A percentile compares a stretch with the other conserved stretches of the same genome.
Conservation (phyloP, 495 filamentous ascomycete species). For the Lepidopterella palustris region DNA sequence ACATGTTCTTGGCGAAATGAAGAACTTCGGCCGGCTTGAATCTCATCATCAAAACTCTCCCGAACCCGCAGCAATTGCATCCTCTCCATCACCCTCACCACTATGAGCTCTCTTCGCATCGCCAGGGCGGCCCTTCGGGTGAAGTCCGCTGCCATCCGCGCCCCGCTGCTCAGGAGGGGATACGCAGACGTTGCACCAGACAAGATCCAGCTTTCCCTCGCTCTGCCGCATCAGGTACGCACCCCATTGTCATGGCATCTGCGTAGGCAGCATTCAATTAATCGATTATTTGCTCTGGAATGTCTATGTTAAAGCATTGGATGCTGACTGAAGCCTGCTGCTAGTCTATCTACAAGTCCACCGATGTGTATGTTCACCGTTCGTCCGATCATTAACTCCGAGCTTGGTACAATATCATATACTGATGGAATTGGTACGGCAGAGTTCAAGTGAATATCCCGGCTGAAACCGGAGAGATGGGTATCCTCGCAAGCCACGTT, state of each 20-base stretch:
- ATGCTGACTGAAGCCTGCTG: constrained; percentile 9
- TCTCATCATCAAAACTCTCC: constrained; percentile 12
- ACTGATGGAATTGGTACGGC: constrained; percentile 33
- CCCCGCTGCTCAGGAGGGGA: constrained; percentile 70
- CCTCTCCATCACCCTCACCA: constrained; percentile 22
- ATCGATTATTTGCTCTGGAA: neutral
- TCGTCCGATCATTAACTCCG: constrained; percentile 6
- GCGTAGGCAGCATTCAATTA: neutral
- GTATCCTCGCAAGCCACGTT: constrained; percentile 97
- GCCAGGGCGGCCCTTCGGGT: constrained; percentile 78
- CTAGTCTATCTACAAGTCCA: constrained; percentile 67
- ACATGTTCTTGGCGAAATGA: neutral
- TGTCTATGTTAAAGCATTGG: neutral
- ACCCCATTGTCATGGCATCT: neutral
- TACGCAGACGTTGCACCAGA: constrained; percentile 93
- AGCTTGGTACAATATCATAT: constrained; percentile 1
- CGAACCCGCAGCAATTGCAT: constrained; percentile 26
- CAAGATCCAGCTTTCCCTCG: constrained; percentile 96
- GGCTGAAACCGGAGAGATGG: constrained; percentile 98
- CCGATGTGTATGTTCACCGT: constrained; percentile 60
- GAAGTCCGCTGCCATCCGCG: constrained; percentile 61
- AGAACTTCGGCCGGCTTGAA: constrained; percentile 1
- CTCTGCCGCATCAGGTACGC: constrained; percentile 95
- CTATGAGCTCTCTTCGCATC: constrained; percentile 88
- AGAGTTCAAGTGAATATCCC: constrained; percentile 98